Evolutionary conservation across 768 basidiomycete species (phyloP).

Genomic region (Suillus brevipes): DNA sequence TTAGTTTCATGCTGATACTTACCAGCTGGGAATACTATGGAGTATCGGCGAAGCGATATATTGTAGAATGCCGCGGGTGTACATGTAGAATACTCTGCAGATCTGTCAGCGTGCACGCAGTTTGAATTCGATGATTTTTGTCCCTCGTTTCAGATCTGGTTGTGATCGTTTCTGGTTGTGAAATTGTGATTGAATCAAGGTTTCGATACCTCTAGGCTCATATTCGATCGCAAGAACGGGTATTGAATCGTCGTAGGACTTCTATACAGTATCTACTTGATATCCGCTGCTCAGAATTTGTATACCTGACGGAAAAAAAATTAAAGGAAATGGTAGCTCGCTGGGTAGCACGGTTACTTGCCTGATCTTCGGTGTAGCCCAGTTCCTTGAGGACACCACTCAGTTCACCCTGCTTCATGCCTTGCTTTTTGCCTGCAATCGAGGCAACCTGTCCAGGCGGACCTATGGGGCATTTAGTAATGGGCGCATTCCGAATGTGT

Average conservation of each 20-base stretch:
- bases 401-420: slow-evolving; percentile 82
- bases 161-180: background rate
- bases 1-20: background rate
- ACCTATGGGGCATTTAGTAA: slow-evolving; percentile 36
- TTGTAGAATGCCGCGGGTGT: background rate
- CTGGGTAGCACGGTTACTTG: slow-evolving; percentile 28
- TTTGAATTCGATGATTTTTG: background rate
- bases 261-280: slow-evolving; percentile 1
- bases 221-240: background rate
- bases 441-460: slow-evolving; percentile 90
- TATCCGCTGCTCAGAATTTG: slow-evolving; percentile 36
- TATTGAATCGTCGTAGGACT: background rate
- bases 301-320: slow-evolving; percentile 33
- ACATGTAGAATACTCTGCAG: background rate
- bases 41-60: background rate
- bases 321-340: slow-evolving; percentile 3
- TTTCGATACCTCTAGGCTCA: background rate
- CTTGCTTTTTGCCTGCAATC: slow-evolving; percentile 85
- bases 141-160: background rate
- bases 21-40: background rate
- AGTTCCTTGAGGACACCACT: slow-evolving; percentile 83
- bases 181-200: background rate
- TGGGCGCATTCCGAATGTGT: background rate
- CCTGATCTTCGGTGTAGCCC: slow-evolving; percentile 86
- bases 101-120: background rate